These are phyloP conservation scores for Leishmania gerbilli DNA, from an alignment of 208 protist species.

Conservation along the genomic window DNA sequence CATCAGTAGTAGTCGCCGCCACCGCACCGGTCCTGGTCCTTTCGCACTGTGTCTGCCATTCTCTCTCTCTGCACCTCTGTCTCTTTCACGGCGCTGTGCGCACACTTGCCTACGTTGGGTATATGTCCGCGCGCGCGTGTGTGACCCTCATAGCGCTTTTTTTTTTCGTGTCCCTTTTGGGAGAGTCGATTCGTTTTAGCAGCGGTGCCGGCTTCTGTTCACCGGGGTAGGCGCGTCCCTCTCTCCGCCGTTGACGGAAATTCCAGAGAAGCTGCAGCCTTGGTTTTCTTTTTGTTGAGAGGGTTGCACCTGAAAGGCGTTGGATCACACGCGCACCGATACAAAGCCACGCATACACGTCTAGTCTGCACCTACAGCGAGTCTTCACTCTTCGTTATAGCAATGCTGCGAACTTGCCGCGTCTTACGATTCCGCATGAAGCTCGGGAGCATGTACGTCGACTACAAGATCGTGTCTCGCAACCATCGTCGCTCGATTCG, in stretches of 20 bases:
- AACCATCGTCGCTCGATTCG: conserved; percentile 76
- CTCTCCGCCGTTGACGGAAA: neutral
- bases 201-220: neutral
- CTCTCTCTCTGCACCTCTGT: neutral
- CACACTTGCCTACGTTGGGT: neutral
- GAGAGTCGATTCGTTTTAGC: neutral
- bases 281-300: neutral
- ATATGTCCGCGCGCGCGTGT: neutral
- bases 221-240: neutral
- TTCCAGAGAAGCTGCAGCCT: neutral
- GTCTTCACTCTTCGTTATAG: neutral
- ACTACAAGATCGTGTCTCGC: conserved; percentile 84
- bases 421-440: conserved; percentile 57
- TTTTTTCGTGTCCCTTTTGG: neutral
- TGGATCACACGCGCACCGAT: neutral
- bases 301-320: neutral
- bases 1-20: neutral
- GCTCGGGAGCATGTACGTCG: conserved; percentile 73
- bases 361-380: neutral
- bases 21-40: neutral
- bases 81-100: neutral
- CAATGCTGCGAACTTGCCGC: conserved; percentile 46
- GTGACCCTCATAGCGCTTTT: neutral
- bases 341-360: neutral
- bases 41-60: too few relatives aligned